A percentile compares a stretch with the other conserved stretches of the same genome.
phyloP scores from a whole-genome alignment of 768 basidiomycete genomes.

The Austroboletus eburneus region DNA sequence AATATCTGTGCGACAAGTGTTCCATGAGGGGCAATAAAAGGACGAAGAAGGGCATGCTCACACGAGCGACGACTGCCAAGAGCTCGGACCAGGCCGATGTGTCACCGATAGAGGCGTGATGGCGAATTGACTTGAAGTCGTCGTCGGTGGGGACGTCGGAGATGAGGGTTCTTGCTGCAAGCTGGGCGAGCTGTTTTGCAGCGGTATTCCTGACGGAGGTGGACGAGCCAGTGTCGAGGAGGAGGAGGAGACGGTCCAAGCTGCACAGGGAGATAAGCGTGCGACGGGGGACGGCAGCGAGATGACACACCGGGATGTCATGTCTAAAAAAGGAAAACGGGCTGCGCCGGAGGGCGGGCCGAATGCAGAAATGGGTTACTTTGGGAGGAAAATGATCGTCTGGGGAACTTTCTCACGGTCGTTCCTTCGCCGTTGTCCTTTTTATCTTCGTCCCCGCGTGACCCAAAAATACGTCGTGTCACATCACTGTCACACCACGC shows the following conservation, averaged over 20 bases:
- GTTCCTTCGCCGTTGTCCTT: slow-evolving; percentile 47
- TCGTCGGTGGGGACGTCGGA: slow-evolving; percentile 80
- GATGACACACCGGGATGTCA: slow-evolving; percentile 67
- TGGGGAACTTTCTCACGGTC: slow-evolving; percentile 51
- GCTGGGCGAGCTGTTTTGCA: slow-evolving; percentile 90
- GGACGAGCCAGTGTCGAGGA: slow-evolving; percentile 94
- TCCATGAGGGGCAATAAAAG: not conserved
- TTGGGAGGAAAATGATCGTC: slow-evolving; percentile 42
- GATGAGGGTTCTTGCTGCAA: slow-evolving; percentile 82
- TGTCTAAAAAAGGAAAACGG: slow-evolving; percentile 52
- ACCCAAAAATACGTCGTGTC: slow-evolving; percentile 37
- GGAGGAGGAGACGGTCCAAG: slow-evolving; percentile 93
- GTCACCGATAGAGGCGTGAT: slow-evolving; percentile 57
- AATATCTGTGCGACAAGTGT: slow-evolving; percentile 55
- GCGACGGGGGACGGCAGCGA: not conserved
- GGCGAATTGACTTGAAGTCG: slow-evolving; percentile 59
- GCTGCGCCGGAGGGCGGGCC: slow-evolving; percentile 47
- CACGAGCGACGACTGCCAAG: slow-evolving; percentile 85
- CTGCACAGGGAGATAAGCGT: slow-evolving; percentile 35
- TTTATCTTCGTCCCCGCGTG: slow-evolving; percentile 54
- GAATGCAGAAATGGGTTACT: slow-evolving; percentile 35
- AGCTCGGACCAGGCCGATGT: slow-evolving; percentile 86
- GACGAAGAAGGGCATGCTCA: slow-evolving; percentile 31
- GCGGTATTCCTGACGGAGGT: slow-evolving; percentile 89
- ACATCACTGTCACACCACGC: slow-evolving; percentile 28